Base-by-base conservation (phyloP, 768 basidiomycete species). In the Pseudohyphozyma bogoriensis region DNA sequence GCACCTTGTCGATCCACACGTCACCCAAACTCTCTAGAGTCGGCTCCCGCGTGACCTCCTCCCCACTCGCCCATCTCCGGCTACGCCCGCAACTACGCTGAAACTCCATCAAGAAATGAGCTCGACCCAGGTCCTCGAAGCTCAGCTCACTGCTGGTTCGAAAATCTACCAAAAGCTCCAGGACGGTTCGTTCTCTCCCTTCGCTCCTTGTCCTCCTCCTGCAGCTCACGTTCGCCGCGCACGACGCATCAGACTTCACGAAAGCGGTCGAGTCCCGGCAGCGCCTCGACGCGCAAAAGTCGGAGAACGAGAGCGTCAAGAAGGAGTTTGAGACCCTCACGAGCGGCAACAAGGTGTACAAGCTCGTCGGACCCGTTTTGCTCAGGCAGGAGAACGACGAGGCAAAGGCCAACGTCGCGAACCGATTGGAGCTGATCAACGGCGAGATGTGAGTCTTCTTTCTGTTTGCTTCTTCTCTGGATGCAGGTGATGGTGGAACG, bases 251-350 rank as follows among this genome's bases (percentile, higher is more conserved):
- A 78, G 88, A 92, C 62, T 76, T 90, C 42, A 78, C 83, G 1
- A 78, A 77, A 57, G 78, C 81, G 6, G 85, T 97, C 39, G 88
- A 90, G 66, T 84, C 83, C 18, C 79, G 86, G 46, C 89, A 93
- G 68, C 80, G 82, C 56, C 79, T 96, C n/a, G 93, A 93, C 63
- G 83, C 89, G 0, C 91, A 95, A 72, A 75, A 85, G 46, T 84
- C 85, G 9, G 93, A 96, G 76, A 95, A 91, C 74, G 88, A 95
- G 73, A 77, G 83, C 51, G 93, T 96, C 47, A 83, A 89, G 72
- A 88, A 92, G 91, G 93, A 96, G 76, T 90, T 97, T 71, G 76
- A 78, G 22, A 76, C 78, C 32, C 74, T 96, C 57, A 85, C 84
- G 45, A 76, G 83, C 6, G 79, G 83, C 60, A 93, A 91, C 71